Conservation (phyloP, 495 filamentous ascomycete species). For the Talaromyces wortmannii region DNA sequence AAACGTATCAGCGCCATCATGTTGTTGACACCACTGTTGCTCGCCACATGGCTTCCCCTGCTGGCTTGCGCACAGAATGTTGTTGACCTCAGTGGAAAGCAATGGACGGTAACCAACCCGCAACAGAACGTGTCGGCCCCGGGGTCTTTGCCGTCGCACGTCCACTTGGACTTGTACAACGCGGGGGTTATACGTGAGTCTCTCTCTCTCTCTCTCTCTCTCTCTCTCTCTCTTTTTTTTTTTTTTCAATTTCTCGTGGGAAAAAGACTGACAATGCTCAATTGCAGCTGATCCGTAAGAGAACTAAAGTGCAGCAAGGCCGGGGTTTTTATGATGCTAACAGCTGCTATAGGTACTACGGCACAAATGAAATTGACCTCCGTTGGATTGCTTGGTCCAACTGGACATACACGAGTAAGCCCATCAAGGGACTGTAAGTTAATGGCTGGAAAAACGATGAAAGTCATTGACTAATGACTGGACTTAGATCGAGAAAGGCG, state of each 20-base stretch:
- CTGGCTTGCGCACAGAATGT: slow-evolving; percentile 25
- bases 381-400: slow-evolving; percentile 54
- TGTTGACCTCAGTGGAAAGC: slow-evolving; percentile 41
- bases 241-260: not conserved
- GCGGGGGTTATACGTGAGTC: slow-evolving; percentile 39
- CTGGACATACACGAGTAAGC: slow-evolving; percentile 57
- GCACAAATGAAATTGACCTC: slow-evolving; percentile 55
- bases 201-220: not conserved
- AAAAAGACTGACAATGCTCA: not conserved
- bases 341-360: slow-evolving; percentile 31
- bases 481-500: slow-evolving; percentile 10
- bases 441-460: not conserved
- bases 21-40: not conserved
- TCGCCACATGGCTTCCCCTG: slow-evolving; percentile 1
- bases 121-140: slow-evolving; percentile 49
- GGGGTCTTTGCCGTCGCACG: slow-evolving; percentile 55
- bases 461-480: slow-evolving; percentile 7
- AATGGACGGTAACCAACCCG: slow-evolving; percentile 50
- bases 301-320: not conserved
- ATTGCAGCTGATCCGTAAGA: slow-evolving; percentile 43
- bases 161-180: slow-evolving; percentile 52
- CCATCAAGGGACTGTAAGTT: slow-evolving; percentile 39
- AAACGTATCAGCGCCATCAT: not conserved
- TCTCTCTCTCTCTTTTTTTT: not conserved
- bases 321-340: not conserved